Conservation (phyloP, 2,329 filamentous ascomycete species). For the Ophiocordyceps camponoti-saundersi region DNA sequence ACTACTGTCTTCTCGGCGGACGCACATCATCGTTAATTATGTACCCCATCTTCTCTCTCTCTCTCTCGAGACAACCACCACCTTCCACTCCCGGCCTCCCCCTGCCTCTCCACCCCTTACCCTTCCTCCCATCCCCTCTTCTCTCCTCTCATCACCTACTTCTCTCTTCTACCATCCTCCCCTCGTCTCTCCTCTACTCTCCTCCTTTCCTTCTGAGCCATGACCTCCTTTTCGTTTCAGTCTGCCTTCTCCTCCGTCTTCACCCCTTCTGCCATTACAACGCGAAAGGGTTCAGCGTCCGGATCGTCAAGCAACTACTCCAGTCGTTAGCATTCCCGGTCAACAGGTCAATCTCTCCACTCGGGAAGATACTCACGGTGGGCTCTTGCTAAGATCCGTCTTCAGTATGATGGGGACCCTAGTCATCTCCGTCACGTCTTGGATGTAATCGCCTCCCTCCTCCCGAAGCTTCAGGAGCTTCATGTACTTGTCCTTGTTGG, state of each 20-base stretch:
- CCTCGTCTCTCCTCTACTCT: no score
- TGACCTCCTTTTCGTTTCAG: not conserved
- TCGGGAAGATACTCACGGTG: conserved; percentile 59
- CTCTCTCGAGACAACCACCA: not conserved
- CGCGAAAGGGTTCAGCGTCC: conserved; percentile 66
- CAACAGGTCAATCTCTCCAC: no score
- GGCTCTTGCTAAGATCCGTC: conserved; percentile 96
- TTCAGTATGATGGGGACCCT: conserved; percentile 94
- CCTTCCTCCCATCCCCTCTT: no score
- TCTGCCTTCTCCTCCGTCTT: not conserved
- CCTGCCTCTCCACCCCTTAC: no score
- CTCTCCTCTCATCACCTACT: no score
- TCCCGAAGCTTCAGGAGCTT: conserved; percentile 80
- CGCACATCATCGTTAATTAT: not conserved
- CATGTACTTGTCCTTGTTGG: conserved; percentile 92
- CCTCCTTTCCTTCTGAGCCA: not conserved
- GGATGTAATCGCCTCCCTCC: conserved; percentile 88
- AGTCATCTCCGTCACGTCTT: conserved; percentile 96
- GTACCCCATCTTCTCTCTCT: not conserved
- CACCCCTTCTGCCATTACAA: conserved; percentile 19
- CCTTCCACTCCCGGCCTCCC: not conserved
- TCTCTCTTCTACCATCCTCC: no score
- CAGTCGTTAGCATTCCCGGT: conserved; percentile 7
- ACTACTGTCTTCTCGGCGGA: not conserved
- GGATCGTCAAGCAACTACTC: conserved; percentile 62